Percentiles rank a stretch among this genome's conserved stretches.
Evolutionary conservation across 345 rosid genomes (phyloP).

Genomic region (Acer negundo): DNA sequence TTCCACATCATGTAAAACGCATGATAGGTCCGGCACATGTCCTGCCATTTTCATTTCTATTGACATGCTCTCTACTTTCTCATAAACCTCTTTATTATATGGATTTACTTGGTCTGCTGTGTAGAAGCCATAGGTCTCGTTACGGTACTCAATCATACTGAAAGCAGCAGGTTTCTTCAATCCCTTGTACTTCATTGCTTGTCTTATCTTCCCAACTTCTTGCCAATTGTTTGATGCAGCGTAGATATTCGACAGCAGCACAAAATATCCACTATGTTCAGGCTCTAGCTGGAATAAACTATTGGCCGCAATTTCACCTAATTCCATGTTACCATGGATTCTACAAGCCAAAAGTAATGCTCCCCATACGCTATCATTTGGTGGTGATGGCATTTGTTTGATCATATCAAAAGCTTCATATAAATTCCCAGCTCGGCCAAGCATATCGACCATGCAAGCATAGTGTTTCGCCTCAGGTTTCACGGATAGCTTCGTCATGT

Average conservation of each 20-base stretch:
- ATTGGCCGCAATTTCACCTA: conserved; percentile 52
- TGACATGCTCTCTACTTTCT: conserved; percentile 38
- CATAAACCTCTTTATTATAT: conserved; percentile 33
- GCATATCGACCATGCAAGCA: conserved; percentile 69
- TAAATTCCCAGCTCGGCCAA: conserved; percentile 59
- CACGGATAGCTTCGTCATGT: conserved; percentile 40
- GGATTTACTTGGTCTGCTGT: conserved; percentile 52
- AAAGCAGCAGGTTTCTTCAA: conserved; percentile 60
- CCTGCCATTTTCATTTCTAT: conserved; percentile 50
- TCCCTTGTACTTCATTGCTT: conserved; percentile 49
- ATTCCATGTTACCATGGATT: conserved; percentile 46
- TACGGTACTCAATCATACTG: conserved; percentile 46
- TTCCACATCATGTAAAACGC: conserved; percentile 55
- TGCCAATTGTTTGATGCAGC: conserved; percentile 61
- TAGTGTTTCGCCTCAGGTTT: conserved; percentile 46
- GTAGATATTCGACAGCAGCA: conserved; percentile 56
- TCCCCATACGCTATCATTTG: conserved; percentile 56
- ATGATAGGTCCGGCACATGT: conserved; percentile 47
- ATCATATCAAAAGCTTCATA: conserved; percentile 50
- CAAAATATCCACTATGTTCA: conserved; percentile 54
- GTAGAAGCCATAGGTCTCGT: conserved; percentile 48
- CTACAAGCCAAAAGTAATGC: conserved; percentile 65
- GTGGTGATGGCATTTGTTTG: conserved; percentile 49
- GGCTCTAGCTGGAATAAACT: conserved; percentile 49
- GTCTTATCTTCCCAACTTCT: conserved; percentile 52